Evolutionary conservation across 768 basidiomycete species (phyloP).

Genomic region (Trametes punicea): DNA sequence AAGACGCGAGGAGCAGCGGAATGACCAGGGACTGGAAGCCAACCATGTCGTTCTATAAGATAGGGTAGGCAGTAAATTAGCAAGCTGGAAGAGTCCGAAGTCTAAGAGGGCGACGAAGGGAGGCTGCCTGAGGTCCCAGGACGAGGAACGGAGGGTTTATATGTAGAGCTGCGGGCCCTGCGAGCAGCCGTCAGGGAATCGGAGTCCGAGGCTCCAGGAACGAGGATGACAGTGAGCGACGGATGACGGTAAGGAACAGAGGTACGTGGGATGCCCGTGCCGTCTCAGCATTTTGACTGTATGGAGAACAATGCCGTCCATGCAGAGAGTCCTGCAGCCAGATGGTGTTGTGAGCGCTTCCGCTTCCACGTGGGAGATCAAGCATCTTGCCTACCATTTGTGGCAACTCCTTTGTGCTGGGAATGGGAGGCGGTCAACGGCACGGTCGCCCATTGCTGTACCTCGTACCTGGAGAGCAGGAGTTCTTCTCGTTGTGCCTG

Average conservation of each 20-base stretch:
- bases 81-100: slow-evolving; percentile 14
- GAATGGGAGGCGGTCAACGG: slow-evolving; percentile 13
- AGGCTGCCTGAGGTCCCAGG: slow-evolving; percentile 9
- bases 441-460: background rate
- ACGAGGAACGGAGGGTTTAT: slow-evolving; percentile 16
- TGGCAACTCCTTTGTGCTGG: slow-evolving; percentile 25
- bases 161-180: slow-evolving; percentile 18
- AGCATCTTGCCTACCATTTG: slow-evolving; percentile 18
- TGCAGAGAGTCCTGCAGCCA: slow-evolving; percentile 1
- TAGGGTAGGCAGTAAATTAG: slow-evolving; percentile 31
- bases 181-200: slow-evolving; percentile 9
- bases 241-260: slow-evolving; percentile 23
- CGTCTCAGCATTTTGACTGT: slow-evolving; percentile 15
- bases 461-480: slow-evolving; percentile 9
- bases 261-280: slow-evolving; percentile 9
- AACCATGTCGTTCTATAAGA: slow-evolving; percentile 33
- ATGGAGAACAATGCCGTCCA: slow-evolving; percentile 14
- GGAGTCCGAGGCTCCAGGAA: background rate
- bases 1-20: slow-evolving; percentile 31
- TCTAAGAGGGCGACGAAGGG: slow-evolving; percentile 9
- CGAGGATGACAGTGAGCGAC: slow-evolving; percentile 8
- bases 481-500: slow-evolving; percentile 11
- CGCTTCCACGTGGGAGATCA: slow-evolving; percentile 11
- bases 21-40: slow-evolving; percentile 33
- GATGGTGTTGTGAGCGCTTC: slow-evolving; percentile 10